Conservation (phyloP, 495 filamentous ascomycete species). For the Neurospora sp. region DNA sequence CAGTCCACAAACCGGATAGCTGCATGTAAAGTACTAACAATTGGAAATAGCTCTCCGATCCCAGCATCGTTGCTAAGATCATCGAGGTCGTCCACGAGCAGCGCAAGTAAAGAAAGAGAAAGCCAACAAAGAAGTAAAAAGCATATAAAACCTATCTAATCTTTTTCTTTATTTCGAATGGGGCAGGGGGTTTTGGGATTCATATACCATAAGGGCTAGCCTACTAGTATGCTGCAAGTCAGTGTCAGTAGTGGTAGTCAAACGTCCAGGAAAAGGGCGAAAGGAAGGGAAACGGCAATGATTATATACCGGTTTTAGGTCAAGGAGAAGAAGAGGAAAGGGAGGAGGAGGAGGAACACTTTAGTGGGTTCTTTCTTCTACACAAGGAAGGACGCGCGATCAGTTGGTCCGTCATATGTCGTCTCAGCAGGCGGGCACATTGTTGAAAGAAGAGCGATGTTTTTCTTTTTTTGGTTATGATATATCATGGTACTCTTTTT, state of each 20-base stretch:
- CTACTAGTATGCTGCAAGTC: neutral
- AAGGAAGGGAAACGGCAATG: neutral
- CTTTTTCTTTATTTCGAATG: neutral
- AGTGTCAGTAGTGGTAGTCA: neutral
- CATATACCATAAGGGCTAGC: neutral
- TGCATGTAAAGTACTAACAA: constrained; percentile 25
- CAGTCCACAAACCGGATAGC: neutral
- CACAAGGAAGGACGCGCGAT: neutral
- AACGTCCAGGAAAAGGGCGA: neutral
- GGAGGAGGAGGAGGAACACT: neutral
- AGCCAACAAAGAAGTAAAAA: neutral
- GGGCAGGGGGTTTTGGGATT: neutral
- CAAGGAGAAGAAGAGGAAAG: neutral
- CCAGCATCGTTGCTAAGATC: constrained; percentile 80
- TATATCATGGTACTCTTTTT: neutral
- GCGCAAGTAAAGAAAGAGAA: constrained; percentile 31
- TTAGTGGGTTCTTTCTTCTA: neutral
- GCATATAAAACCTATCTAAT: neutral
- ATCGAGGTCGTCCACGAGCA: constrained; percentile 62
- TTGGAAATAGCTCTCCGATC: constrained; percentile 66
- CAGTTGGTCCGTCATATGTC: neutral
- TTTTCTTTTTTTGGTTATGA: neutral
- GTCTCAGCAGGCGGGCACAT: neutral
- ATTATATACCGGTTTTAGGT: neutral
- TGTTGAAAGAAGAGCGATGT: neutral